Base-by-base conservation (phyloP, 2,329 filamentous ascomycete genomes). In the Blastomyces emzantsi region DNA sequence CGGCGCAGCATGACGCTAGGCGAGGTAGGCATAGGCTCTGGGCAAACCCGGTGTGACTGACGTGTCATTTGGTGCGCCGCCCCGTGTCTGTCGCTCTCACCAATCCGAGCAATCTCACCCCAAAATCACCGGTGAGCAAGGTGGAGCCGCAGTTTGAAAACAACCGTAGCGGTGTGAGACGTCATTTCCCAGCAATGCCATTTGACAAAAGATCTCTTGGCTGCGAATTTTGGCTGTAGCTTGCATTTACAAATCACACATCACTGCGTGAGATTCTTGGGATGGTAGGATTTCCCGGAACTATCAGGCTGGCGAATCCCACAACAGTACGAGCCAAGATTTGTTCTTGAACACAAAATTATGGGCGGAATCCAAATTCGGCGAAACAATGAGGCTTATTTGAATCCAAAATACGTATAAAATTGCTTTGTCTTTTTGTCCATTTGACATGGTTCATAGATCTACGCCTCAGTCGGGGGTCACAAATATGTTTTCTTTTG, bases 181-280 rank as follows among this genome's bases (percentile, higher is more conserved):
- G 41, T 49, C 58, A 60, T 19, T 33, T 49, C 28, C 28, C 13
- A 3, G 33, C 41, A 33, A 60, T 60, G 36, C 58, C 25, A 60
- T 60, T 60, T 15, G 58, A 60, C 43, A 28, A 9, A 3, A 60
- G 41, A 36, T 47, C 15, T 49, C 41, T 60, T 33, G 41, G 43
- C 58, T 43, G 25, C 19, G 11, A 51, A 22, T 33, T 60, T 7
- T 8, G 9, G 41, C 58, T 49, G 58, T 28, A 49, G 28, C 43
- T 49, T 60, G 58, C 58, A 60, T 47, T 49, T 60, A 60, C 58
- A 60, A 60, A 60, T 60, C 58, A 60, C 58, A 49, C 58, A 22
- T 60, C 57, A n/a, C 22, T 13, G 28, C 13, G 41, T 15, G 33
- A 41, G 43, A 47, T 41, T 49, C n/a, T 22, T 43, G 41, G 30